phyloP scores from a whole-genome alignment of 768 basidiomycete genomes.

The Auricularia sp. region DNA sequence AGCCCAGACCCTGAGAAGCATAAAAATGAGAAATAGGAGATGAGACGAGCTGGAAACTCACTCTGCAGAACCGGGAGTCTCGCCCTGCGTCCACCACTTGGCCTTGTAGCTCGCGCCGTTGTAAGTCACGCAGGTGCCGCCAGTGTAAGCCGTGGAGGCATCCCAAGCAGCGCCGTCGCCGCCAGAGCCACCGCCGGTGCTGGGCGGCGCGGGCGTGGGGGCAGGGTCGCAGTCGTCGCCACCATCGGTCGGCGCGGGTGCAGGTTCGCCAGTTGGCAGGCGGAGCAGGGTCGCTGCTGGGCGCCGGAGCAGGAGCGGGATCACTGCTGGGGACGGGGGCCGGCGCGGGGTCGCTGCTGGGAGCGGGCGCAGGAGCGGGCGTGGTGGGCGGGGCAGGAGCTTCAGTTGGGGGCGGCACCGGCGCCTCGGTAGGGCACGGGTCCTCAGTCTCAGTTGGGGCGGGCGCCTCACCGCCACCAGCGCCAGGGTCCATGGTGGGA shows the following conservation, averaged over 20 bases:
- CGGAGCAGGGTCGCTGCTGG: background rate
- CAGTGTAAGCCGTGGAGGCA: background rate
- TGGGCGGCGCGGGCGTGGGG: background rate
- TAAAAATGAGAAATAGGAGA: too few relatives aligned
- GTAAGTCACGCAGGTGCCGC: background rate
- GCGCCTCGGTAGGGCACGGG: background rate
- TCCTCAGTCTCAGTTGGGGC: background rate
- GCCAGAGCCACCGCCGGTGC: background rate
- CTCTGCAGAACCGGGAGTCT: background rate
- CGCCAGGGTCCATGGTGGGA: background rate
- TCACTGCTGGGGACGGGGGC: background rate
- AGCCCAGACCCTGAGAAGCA: background rate
- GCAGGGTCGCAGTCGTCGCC: background rate
- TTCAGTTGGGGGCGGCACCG: background rate
- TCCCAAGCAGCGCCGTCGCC: background rate
- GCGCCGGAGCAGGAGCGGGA: background rate
- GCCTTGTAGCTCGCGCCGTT: background rate
- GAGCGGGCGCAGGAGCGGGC: background rate
- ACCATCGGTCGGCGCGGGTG: background rate
- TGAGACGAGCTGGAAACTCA: too few relatives aligned
- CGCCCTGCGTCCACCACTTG: constrained; percentile 1
- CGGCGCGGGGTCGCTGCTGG: background rate
- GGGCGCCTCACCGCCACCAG: background rate
- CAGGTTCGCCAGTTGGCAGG: background rate
- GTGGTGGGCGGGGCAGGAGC: background rate